phyloP scores from a whole-genome alignment of 768 basidiomycete genomes.

The Lactarius evosmus region DNA sequence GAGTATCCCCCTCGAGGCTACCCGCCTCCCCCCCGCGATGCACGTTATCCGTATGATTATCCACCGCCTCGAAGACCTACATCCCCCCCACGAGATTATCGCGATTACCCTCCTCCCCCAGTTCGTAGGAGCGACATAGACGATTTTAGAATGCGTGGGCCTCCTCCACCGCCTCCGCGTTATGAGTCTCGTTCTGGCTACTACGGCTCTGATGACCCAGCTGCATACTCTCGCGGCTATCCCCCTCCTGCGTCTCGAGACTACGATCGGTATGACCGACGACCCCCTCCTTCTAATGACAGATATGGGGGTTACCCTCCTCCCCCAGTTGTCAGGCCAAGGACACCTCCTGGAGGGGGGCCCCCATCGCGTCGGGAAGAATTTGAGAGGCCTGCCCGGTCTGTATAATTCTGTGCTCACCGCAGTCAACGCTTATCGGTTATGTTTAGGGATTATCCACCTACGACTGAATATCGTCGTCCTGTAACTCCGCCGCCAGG shows the following conservation, averaged over 20 bases:
- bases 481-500: slow-evolving; percentile 31
- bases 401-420: not conserved
- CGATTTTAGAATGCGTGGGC: slow-evolving; percentile 60
- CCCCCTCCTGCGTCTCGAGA: slow-evolving; percentile 45
- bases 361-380: slow-evolving; percentile 34
- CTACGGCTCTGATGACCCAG: slow-evolving; percentile 43
- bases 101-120: slow-evolving; percentile 56
- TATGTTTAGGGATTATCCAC: slow-evolving; percentile 26
- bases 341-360: slow-evolving; percentile 26
- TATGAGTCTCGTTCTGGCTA: slow-evolving; percentile 49
- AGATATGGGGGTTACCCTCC: slow-evolving; percentile 41
- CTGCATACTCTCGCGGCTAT: slow-evolving; percentile 54
- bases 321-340: slow-evolving; percentile 40
- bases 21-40: slow-evolving; percentile 47
- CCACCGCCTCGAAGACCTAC: slow-evolving; percentile 51
- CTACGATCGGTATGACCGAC: slow-evolving; percentile 58
- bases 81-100: slow-evolving; percentile 62
- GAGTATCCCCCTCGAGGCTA: slow-evolving; percentile 48
- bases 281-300: slow-evolving; percentile 43
- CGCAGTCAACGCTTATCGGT: not conserved
- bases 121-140: slow-evolving; percentile 60
- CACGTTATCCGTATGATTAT: slow-evolving; percentile 57
- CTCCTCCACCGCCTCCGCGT: slow-evolving; percentile 51
- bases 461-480: slow-evolving; percentile 29
- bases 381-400: slow-evolving; percentile 31